Evolutionary conservation across 306 rosid genomes (phyloP), one percentile per base, ranked within the genome.

Genomic region (Quercus aquifolioides): DNA sequence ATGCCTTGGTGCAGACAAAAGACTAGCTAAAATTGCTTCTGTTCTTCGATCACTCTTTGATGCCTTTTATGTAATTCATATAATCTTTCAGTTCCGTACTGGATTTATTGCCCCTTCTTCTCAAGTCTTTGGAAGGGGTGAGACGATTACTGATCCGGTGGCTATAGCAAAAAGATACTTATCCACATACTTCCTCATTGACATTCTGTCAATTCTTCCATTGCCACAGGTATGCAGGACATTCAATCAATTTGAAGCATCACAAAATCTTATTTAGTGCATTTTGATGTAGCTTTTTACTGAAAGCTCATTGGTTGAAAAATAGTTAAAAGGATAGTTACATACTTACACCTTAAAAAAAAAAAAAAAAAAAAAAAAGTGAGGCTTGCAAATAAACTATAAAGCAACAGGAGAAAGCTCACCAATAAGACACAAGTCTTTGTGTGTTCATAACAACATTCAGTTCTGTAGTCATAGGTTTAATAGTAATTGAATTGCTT

Each of bases 61-160:
- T 86, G 78, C 89, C 74, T 93, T 96, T 76, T 92, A 93, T 63
- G 30, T 91, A 79, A 82, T 93, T 80, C 94, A 76, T 41, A 90
- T 96, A 35, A 80, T 90, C 80, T 90, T 91, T 84, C 90, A 93
- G 79, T 96, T 96, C 76, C 90, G 86, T 41, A 96, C 97, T 0
- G 98, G 98, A 25, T 93, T 89, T 60, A 88, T 96, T 23, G 94
- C 93, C 18, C 96, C 99, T 72, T 86, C 98, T 79, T 93, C 98
- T 41, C 90, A 90, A 43, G 92, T 93, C 15, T 93, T 93, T 41
- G 99, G 99, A 73, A 89, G 96, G 80, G 96, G 96, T 8, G 99
- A 90, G 74, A 83, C 88, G 6, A 79, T 88, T 69, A 76, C 78
- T 21, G 94, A 96, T 82, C 83, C 79, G 55, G 1, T 28, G 12